Evolutionary conservation across 371 early-diverging fungal species (phyloP), one percentile per base, ranked within the genome.

Genomic region (Mortierella sp.): DNA sequence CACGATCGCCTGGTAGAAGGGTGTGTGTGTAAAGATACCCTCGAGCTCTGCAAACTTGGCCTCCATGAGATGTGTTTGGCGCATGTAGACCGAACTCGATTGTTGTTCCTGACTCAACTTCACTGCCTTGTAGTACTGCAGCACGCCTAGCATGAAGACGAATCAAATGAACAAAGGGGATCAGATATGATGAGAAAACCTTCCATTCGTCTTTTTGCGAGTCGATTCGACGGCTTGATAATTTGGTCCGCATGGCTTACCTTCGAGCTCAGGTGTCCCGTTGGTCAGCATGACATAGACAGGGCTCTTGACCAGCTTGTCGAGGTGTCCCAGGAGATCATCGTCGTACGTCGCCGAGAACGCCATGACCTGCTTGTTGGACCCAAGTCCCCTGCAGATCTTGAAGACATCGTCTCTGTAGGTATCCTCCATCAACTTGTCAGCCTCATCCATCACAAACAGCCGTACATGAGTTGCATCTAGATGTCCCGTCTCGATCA

Each of bases 361-460:
- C 1, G 90, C 90, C 69, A 92, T 80, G 9, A 87, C 87, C 71
- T 92, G 92, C 73, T 89, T 89, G n/a, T 75, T 72, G 40, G 71
- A 39, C 16, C 86, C 79, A 52, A 78, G 11, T 29, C 52, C 47
- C 52, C 67, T 48, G 16, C 79, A 64, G 65, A 85, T 85, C 43
- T 26, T 44, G 64, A 73, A 47, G 10, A 85, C 69, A 43, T 78
- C 85, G n/a, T 68, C 68, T 37, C 71, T 76, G 48, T 92, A 92
- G 1, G 70, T 74, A 16, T 85, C 88, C 16, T 89, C 88, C 90
- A 92, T 90, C 89, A 99, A 88, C 77, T 97, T 97, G 86, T 99
- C 99, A 8, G 99, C 99, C 82, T 99, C 99, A 79, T 99, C 99
- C 66, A 99, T 80, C 39, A 99, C 93, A 29, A 98, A 87, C 73